Evolutionary conservation across 2,329 filamentous ascomycete species (phyloP).

Genomic region (Annulohypoxylon truncatum): DNA sequence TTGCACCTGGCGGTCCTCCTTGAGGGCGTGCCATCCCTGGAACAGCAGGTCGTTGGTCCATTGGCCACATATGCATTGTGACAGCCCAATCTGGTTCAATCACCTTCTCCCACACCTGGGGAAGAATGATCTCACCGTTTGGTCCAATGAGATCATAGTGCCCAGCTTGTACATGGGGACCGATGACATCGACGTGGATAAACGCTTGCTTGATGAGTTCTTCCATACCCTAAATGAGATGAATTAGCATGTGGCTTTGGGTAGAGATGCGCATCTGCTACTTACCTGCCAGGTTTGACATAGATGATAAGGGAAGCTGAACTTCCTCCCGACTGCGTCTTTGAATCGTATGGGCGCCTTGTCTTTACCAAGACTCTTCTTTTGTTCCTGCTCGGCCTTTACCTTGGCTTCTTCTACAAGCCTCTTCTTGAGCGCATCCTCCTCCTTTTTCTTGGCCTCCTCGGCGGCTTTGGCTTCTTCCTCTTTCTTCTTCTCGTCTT

Average conservation of each 20-base stretch:
- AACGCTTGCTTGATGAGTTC: slow-evolving; percentile 88
- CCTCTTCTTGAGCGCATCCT: slow-evolving; percentile 66
- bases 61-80: slow-evolving; percentile 74
- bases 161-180: slow-evolving; percentile 79
- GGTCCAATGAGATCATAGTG: slow-evolving; percentile 85
- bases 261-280: slow-evolving; percentile 37
- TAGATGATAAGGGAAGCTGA: slow-evolving; percentile 88
- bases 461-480: slow-evolving; percentile 60
- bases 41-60: slow-evolving; percentile 52
- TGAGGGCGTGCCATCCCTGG: slow-evolving; percentile 32
- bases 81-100: slow-evolving; percentile 81
- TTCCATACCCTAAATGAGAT: slow-evolving; percentile 77
- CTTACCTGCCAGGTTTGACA: slow-evolving; percentile 86
- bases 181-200: slow-evolving; percentile 79
- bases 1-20: slow-evolving; percentile 10
- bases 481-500: slow-evolving; percentile 54
- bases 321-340: slow-evolving; percentile 90
- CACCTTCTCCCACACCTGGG: slow-evolving; percentile 83
- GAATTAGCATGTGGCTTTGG: slow-evolving; percentile 4
- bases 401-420: slow-evolving; percentile 60
- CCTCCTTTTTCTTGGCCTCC: slow-evolving; percentile 65
- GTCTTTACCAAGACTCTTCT: slow-evolving; percentile 64
- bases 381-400: slow-evolving; percentile 58
- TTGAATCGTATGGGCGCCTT: slow-evolving; percentile 88
- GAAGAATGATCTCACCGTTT: slow-evolving; percentile 84